Evolutionary conservation across 2,329 filamentous ascomycete species (phyloP).

Genomic region (Aspergillus persii): DNA sequence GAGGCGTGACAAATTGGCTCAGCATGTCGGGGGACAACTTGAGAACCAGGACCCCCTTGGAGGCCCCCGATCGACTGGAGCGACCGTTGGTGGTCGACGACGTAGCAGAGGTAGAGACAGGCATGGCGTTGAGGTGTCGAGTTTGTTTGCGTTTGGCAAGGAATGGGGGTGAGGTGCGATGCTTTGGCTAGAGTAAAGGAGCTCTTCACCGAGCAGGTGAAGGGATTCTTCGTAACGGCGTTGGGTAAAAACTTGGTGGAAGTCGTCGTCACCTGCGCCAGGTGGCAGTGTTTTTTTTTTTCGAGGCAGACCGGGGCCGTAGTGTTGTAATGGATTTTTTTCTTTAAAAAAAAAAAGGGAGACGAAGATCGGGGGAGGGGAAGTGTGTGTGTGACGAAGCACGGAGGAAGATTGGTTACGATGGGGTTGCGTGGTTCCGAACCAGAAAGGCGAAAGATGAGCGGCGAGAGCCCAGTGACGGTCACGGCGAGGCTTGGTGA

Average conservation of each 20-base stretch:
- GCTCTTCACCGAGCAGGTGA: not conserved
- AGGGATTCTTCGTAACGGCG: not conserved
- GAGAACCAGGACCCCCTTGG: constrained; percentile 37
- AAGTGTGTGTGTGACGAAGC: constrained; percentile 23
- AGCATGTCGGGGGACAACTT: constrained; percentile 39
- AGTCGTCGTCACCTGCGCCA: not conserved
- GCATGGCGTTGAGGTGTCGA: constrained; percentile 14
- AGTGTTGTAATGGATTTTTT: not conserved
- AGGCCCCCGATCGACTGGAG: constrained; percentile 30
- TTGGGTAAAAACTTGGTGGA: not conserved
- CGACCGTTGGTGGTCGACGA: constrained; percentile 35
- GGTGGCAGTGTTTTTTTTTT: constrained; percentile 13
- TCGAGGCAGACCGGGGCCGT: not conserved
- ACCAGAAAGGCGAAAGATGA: constrained; percentile 15
- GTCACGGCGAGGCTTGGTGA: constrained; percentile 32
- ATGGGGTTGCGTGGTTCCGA: constrained; percentile 11
- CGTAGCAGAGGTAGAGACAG: constrained; percentile 26
- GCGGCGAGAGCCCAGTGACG: constrained; percentile 21
- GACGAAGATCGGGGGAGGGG: constrained; percentile 13
- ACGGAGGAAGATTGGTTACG: constrained; percentile 5
- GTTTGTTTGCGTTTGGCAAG: not conserved
- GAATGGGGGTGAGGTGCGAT: not conserved
- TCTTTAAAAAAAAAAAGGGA: not conserved
- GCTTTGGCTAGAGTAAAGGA: not conserved
- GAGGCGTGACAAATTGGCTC: constrained; percentile 31